Percentiles rank a stretch among this genome's conserved stretches.
phyloP scores from a whole-genome alignment of 1,284 basidiomycete genomes.

The Hemileia vastatrix region DNA sequence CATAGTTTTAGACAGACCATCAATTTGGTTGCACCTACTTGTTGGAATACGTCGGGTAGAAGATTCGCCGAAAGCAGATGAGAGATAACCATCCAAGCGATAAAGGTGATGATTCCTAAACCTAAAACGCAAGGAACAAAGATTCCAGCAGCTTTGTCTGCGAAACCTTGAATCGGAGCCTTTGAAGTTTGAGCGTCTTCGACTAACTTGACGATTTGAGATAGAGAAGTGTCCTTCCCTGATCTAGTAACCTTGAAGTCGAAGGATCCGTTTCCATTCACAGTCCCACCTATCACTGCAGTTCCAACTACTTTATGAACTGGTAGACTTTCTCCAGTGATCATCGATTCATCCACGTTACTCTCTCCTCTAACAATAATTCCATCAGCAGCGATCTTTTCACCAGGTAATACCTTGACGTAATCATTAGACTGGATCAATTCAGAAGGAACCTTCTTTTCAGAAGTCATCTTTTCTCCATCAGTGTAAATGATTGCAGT shows the following conservation, averaged over 20 bases:
- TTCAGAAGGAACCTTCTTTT: conserved; percentile 86
- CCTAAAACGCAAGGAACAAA: conserved; percentile 88
- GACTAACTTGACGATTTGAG: conserved; percentile 92
- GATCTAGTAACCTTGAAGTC: conserved; percentile 91
- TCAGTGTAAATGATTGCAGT: conserved; percentile 91
- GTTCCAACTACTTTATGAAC: conserved; percentile 73
- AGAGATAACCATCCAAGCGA: conserved; percentile 71
- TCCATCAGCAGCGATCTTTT: conserved; percentile 93
- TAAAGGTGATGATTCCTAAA: conserved; percentile 70
- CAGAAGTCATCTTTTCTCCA: too few species aligned
- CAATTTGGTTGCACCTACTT: conserved; percentile 70
- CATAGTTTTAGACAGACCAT: conserved; percentile 93
- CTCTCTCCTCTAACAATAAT: conserved; percentile 74
- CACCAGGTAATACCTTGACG: conserved; percentile 88
- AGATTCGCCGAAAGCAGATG: conserved; percentile 50
- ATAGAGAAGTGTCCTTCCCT: conserved; percentile 86
- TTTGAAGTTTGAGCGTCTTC: conserved; percentile 97
- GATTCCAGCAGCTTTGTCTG: conserved; percentile 83
- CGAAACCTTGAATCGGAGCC: conserved; percentile 94
- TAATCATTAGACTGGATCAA: conserved; percentile 87
- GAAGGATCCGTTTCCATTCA: conserved; percentile 89
- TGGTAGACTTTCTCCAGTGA: conserved; percentile 92
- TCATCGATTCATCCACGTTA: conserved; percentile 86
- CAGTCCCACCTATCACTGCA: conserved; percentile 84
- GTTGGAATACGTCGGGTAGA: conserved; percentile 73